Evolutionary conservation across 2,329 filamentous ascomycete species (phyloP).

Genomic region (Trichoderma cornu-damae): DNA sequence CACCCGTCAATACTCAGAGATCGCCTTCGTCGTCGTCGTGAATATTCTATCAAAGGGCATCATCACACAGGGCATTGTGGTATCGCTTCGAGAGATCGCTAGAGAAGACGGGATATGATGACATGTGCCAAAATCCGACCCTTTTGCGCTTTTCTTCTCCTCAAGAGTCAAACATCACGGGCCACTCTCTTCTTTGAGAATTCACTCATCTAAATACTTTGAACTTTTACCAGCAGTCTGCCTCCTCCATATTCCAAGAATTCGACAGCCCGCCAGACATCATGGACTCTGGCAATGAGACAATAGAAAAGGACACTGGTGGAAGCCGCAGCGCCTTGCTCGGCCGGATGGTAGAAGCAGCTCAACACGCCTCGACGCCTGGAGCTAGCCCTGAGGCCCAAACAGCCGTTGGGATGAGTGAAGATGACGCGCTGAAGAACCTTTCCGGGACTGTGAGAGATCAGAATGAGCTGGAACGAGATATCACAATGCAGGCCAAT

Average conservation of each 20-base stretch:
- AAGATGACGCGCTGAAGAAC: conserved; percentile 55
- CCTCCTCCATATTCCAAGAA: background rate
- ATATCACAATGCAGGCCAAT: conserved; percentile 65
- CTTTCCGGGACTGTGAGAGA: conserved; percentile 69
- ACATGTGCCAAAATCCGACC: too few species aligned
- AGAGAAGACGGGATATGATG: background rate
- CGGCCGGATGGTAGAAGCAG: conserved; percentile 30
- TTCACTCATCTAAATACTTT: background rate
- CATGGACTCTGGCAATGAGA: conserved; percentile 28
- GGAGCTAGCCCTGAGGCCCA: background rate
- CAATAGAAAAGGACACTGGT: conserved; percentile 21
- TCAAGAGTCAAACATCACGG: background rate
- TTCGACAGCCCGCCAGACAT: background rate
- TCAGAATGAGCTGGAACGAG: conserved; percentile 84
- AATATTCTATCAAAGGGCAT: background rate
- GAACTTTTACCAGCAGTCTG: background rate
- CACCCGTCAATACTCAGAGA: background rate
- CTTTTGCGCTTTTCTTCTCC: too few species aligned
- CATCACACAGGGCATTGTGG: background rate
- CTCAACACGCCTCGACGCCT: conserved; percentile 23
- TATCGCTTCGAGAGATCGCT: background rate
- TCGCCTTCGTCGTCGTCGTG: background rate
- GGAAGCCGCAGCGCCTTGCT: conserved; percentile 28
- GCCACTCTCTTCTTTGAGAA: background rate
- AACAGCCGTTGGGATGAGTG: conserved; percentile 40